phyloP scores from a whole-genome alignment of 2,329 filamentous ascomycete genomes.

The Trichoderma brevicompactum region DNA sequence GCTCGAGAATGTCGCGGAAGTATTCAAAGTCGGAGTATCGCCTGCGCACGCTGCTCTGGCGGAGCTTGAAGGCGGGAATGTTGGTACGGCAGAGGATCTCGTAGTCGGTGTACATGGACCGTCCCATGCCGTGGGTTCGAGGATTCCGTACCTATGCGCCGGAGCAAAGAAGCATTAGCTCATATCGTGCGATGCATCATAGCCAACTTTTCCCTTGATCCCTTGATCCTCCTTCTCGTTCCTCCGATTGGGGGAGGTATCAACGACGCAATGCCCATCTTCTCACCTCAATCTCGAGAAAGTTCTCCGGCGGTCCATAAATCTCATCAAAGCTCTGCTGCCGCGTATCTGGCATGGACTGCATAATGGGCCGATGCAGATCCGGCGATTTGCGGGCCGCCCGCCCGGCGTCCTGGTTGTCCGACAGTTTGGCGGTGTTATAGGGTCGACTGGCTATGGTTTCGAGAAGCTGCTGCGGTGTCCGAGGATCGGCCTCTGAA shows the following conservation, averaged over 20 bases:
- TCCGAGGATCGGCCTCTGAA: neutral
- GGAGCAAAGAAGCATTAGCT: slow-evolving; percentile 3
- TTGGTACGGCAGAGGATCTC: slow-evolving; percentile 98
- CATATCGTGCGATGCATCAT: neutral
- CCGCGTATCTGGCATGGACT: slow-evolving; percentile 72
- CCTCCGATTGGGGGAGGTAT: no score
- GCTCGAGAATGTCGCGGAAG: slow-evolving; percentile 96
- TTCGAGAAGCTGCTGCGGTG: neutral
- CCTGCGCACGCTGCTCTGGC: slow-evolving; percentile 82
- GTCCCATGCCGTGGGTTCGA: slow-evolving; percentile 90
- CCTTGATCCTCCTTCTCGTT: neutral
- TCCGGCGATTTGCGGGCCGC: slow-evolving; percentile 43
- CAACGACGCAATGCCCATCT: neutral
- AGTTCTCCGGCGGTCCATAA: slow-evolving; percentile 97
- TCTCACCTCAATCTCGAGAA: slow-evolving; percentile 90
- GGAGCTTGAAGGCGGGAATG: slow-evolving; percentile 97
- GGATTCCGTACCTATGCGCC: slow-evolving; percentile 79
- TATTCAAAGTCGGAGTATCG: slow-evolving; percentile 99
- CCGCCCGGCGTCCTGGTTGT: slow-evolving; percentile 43
- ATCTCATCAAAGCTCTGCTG: slow-evolving; percentile 98
- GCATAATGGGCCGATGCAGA: slow-evolving; percentile 60
- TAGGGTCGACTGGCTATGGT: neutral
- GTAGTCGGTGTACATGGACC: slow-evolving; percentile 98
- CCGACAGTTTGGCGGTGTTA: slow-evolving; percentile 50
- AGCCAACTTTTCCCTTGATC: no score